Conservation (phyloP, 2,329 filamentous ascomycete species). For the Dryadomyces quercivorus region DNA sequence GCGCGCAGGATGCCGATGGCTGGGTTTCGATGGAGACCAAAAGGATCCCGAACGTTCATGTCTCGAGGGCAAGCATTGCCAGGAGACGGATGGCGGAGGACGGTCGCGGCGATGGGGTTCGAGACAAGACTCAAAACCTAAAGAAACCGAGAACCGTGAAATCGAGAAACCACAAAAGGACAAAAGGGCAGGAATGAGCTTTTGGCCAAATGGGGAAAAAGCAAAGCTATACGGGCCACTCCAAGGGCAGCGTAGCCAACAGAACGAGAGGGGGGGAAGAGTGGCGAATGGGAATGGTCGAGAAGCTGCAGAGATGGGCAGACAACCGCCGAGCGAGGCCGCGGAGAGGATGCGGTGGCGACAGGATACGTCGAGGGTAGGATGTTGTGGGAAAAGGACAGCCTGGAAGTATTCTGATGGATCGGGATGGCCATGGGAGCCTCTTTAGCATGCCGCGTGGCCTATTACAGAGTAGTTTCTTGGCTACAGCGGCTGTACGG, state of each 20-base stretch:
- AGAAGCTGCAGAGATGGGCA: not conserved
- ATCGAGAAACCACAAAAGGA: not conserved
- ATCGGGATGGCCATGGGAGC: too few species aligned
- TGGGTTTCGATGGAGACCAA: conserved; percentile 24
- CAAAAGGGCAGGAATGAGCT: not conserved
- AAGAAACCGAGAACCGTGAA: too few species aligned
- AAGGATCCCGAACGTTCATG: conserved; percentile 31
- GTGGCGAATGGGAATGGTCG: not conserved
- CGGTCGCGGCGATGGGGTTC: not conserved
- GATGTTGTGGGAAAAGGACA: not conserved
- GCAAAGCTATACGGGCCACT: not conserved
- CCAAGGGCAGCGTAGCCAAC: not conserved
- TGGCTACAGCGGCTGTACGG: too few species aligned
- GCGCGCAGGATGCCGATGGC: conserved; percentile 34
- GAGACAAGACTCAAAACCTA: too few species aligned
- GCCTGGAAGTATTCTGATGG: not conserved
- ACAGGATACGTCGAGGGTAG: not conserved
- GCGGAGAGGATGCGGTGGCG: not conserved
- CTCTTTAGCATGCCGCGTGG: not conserved
- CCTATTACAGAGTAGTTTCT: too few species aligned
- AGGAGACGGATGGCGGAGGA: not conserved
- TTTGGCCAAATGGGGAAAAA: not conserved
- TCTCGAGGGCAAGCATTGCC: conserved; percentile 10
- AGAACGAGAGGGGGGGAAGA: not conserved
- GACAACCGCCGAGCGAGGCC: too few species aligned